Percentiles rank a stretch among this genome's conserved stretches.
These are phyloP conservation scores for Yamadazyma songkhlaensis DNA, from an alignment of 1,139 yeast genomes.

Conservation along the genomic window DNA sequence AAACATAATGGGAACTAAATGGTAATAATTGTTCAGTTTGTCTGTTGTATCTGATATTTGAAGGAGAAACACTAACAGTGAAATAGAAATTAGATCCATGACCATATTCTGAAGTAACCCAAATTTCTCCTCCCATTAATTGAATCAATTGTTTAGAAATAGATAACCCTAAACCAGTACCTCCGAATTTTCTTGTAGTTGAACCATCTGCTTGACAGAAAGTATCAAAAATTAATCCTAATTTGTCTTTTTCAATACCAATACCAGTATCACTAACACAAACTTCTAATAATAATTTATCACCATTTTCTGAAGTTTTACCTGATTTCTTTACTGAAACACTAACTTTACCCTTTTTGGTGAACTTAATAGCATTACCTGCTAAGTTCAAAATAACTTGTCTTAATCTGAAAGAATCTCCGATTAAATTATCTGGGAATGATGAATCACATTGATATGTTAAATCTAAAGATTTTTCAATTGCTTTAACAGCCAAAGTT, in stretches of 20 bases:
- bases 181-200: constrained; percentile 88
- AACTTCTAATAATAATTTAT: constrained; percentile 68
- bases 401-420: constrained; percentile 81
- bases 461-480: constrained; percentile 76
- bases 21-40: constrained; percentile 72
- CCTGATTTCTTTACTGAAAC: constrained; percentile 56
- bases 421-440: constrained; percentile 81
- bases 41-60: constrained; percentile 59
- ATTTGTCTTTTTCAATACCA: constrained; percentile 79
- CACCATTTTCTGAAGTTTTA: constrained; percentile 23
- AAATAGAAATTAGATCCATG: constrained; percentile 79
- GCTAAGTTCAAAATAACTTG: constrained; percentile 82
- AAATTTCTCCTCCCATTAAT: constrained; percentile 87
- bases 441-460: constrained; percentile 81
- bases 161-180: constrained; percentile 84
- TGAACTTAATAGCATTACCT: constrained; percentile 85
- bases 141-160: constrained; percentile 84
- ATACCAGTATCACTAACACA: constrained; percentile 90
- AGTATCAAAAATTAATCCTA: constrained; percentile 81
- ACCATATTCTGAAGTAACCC: constrained; percentile 85
- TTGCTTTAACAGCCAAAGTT: constrained; percentile 84
- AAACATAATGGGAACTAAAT: constrained; percentile 64
- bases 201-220: constrained; percentile 94
- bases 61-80: constrained; percentile 75
- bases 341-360: constrained; percentile 75